Evolutionary conservation across 106 monocot species (phyloP), one percentile per base, ranked within the genome.

Genomic region (Dendrobium chrysotoxum): DNA sequence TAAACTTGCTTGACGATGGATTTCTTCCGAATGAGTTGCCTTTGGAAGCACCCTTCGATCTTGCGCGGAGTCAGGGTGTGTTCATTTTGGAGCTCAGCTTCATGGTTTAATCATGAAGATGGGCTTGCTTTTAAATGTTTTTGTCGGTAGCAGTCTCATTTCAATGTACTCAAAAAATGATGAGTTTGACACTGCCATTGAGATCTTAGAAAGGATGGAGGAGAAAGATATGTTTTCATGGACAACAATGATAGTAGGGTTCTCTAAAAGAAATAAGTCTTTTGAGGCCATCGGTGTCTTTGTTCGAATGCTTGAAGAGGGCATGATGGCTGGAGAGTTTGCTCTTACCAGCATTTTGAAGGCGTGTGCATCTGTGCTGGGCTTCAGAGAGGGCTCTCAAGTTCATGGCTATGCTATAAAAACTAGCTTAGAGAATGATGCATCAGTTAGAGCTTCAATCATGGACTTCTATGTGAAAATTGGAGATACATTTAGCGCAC

Each of bases 241-340:
- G 88, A 89, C 86, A 39, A 79, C 61, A 0, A 80, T 89, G 84
- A 90, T 93, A 39, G 77, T 86, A 20, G 93, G 87, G 23, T 85
- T 86, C 72, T 25, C 80, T 5, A 85, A 86, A 82, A 80, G 82
- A 28, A 87, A 87, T 3, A 12, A 76, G 70, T 40, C 18, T 13
- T 76, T 84, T 5, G 35, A 84, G 40, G 88, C 93, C 0, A n/a
- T 91, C 1, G 0, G 4, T 0, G 78, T 88, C 30, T 93, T 91
- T n/a, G 79, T 77, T 1, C 39, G 65, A 40, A 89, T 91, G 93
- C 30, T 84, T 58, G 78, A 25, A 7, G 72, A 67, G 26, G 85
- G 82, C 7, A 18, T 83, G 8, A 75, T 77, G 72, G 81, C 82
- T 13, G 82, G 85, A 53, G 78, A 75, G n/a, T 85, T 88, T 8